phyloP scores from a whole-genome alignment of 1,139 yeast species.

The Arxiozyma telluris region DNA sequence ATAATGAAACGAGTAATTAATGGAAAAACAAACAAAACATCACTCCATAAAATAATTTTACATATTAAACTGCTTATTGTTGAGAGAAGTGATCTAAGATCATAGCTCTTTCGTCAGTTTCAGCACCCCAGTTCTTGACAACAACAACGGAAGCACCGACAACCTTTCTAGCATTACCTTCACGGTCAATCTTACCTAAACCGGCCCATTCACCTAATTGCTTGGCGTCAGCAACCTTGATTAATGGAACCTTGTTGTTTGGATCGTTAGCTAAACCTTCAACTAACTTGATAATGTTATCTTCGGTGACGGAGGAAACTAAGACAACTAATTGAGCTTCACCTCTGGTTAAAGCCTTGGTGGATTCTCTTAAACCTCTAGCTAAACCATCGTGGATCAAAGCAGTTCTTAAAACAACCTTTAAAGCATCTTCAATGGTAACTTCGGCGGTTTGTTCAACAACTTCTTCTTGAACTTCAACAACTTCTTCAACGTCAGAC shows the following conservation, averaged over 20 bases:
- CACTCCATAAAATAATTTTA: not conserved
- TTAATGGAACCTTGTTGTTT: constrained; percentile 92
- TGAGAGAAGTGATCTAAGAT: constrained; percentile 94
- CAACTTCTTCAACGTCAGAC: constrained; percentile 81
- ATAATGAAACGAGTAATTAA: too few species aligned
- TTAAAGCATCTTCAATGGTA: constrained; percentile 97
- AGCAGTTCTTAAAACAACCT: constrained; percentile 97
- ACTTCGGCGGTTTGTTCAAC: constrained; percentile 81
- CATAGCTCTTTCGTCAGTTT: constrained; percentile 95
- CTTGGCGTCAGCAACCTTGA: constrained; percentile 99
- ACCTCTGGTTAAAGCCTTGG: constrained; percentile 96
- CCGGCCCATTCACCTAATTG: constrained; percentile 99
- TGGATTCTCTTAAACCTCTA: constrained; percentile 99
- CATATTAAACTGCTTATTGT: constrained; percentile 36
- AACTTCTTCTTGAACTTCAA: constrained; percentile 73
- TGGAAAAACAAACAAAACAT: too few species aligned
- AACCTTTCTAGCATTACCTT: constrained; percentile 99
- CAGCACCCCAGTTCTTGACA: constrained; percentile 99
- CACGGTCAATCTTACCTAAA: constrained; percentile 99
- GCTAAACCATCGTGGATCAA: constrained; percentile 99
- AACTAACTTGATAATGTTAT: constrained; percentile 90
- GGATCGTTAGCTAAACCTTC: constrained; percentile 99
- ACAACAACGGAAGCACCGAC: constrained; percentile 99
- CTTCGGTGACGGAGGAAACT: constrained; percentile 98
- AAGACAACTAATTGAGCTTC: constrained; percentile 97